Percentiles rank a stretch among this genome's conserved stretches.
Conservation (phyloP, 2,329 filamentous ascomycete species). For the Penicillium occitanis region DNA sequence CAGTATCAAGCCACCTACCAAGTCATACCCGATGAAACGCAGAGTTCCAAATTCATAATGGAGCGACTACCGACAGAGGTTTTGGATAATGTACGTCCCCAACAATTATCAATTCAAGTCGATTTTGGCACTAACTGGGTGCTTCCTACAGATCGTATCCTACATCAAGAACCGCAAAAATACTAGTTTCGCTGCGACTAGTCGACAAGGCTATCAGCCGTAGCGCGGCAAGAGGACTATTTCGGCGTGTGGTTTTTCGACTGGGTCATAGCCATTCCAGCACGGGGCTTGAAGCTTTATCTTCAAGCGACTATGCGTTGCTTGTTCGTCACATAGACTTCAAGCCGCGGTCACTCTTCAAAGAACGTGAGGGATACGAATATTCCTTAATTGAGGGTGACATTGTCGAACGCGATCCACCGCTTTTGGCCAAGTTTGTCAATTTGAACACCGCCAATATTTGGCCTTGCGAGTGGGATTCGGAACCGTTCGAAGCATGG, state of each 20-base stretch:
- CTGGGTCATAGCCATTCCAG: background rate
- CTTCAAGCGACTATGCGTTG: background rate
- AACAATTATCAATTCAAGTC: background rate
- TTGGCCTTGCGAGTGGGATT: too few relatives aligned
- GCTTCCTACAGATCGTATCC: background rate
- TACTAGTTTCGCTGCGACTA: background rate
- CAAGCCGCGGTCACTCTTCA: too few relatives aligned
- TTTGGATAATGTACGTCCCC: background rate
- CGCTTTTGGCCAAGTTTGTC: too few relatives aligned
- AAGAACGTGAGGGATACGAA: too few relatives aligned
- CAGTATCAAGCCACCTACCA: background rate
- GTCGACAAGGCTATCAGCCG: background rate
- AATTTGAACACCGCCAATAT: too few relatives aligned
- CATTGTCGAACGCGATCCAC: too few relatives aligned
- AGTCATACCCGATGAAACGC: background rate
- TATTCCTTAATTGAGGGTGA: too few relatives aligned
- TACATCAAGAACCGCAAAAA: background rate
- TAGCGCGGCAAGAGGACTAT: background rate
- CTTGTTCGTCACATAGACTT: too few relatives aligned
- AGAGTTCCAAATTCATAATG: background rate
- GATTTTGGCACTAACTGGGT: background rate
- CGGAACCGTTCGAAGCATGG: too few relatives aligned
- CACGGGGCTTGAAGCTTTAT: background rate
- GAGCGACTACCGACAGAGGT: constrained; percentile 1
- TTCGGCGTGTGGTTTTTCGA: background rate